These are phyloP conservation scores for Candida tallmaniae DNA, from an alignment of 805 yeast species.

Conservation along the genomic window DNA sequence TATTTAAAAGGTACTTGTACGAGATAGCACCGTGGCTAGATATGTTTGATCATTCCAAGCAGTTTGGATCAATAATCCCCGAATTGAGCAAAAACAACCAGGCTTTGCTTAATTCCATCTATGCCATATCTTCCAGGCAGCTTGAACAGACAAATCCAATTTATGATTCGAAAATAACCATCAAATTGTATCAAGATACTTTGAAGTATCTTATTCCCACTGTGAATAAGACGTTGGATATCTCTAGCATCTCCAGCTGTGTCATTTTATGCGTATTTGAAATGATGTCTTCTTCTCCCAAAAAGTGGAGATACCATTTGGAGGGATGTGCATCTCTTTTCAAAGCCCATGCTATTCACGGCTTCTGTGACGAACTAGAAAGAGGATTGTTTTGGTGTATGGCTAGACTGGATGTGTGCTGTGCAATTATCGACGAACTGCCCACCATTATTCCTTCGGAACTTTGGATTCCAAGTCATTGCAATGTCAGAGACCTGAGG, in stretches of 20 bases:
- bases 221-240: slow-evolving; percentile 23
- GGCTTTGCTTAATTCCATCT: slow-evolving; percentile 21
- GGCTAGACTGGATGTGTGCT: slow-evolving; percentile 38
- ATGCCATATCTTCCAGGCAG: slow-evolving; percentile 30
- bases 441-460: slow-evolving; percentile 30
- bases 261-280: slow-evolving; percentile 40
- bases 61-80: slow-evolving; percentile 23
- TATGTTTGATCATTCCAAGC: slow-evolving; percentile 31
- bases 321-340: slow-evolving; percentile 32
- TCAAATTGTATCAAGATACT: slow-evolving; percentile 27
- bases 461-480: slow-evolving; percentile 29
- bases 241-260: slow-evolving; percentile 31
- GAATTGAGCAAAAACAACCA: slow-evolving; percentile 9
- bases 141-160: slow-evolving; percentile 21
- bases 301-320: slow-evolving; percentile 35
- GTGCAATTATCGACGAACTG: slow-evolving; percentile 32
- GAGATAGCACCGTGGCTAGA: slow-evolving; percentile 37
- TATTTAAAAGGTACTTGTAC: slow-evolving; percentile 30
- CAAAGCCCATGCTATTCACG: slow-evolving; percentile 33
- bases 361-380: slow-evolving; percentile 28
- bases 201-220: slow-evolving; percentile 29
- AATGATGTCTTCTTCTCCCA: slow-evolving; percentile 35
- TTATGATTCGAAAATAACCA: slow-evolving; percentile 21
- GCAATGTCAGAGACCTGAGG: slow-evolving; percentile 16
- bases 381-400: slow-evolving; percentile 42